Base-by-base conservation (phyloP, 179 eudicot genomes). In the Vitellaria paradoxa region DNA sequence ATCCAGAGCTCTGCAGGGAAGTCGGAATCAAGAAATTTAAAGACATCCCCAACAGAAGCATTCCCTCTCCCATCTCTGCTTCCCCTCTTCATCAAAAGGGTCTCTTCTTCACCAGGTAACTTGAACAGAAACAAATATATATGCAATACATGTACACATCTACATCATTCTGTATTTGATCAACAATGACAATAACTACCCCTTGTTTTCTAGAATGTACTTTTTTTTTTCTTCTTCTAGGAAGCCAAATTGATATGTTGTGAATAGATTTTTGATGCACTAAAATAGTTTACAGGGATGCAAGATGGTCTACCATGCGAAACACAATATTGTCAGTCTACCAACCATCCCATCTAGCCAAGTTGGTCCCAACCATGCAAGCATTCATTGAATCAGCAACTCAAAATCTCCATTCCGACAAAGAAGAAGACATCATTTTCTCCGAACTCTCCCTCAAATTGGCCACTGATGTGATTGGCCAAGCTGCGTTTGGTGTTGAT, bases 71-170 rank as follows among this genome's bases (percentile, higher is more conserved):
- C 30, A 91, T 96, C 71, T 86, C 93, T 55, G 91, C 93, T 68
- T 93, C 99, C 21, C 91, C 96, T 3, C 96, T 96, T 82, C 99
- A 96, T 77, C 91, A 90, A 60, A 96, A 89, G 70, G 98, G 97
- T 50, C 92, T 96, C 26, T 91, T 96, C 86, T 93, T 90, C 84
- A 87, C 91, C 68, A 96, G 92, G 99, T 96, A 84, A 1, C 12
- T 50, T 8, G 11, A 7, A 12, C 55, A 50, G 5, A 50, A 50
- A 50, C 52, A 50, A 0, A 4, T 50, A 30, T 30, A 30, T 30
- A 30, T 30, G 37, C 37, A 30, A 2, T 30, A 30, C 37, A 30
- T 30, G 37, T 30, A 2, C 2, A 30, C 37, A 30, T 30, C 37
- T 30, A 30, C 37, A 2, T 30, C 37, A 30, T 30, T 30, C 1